Evolutionary conservation across 164 flowering plant genomes (phyloP).

Genomic region (Umbilicus rupestris): DNA sequence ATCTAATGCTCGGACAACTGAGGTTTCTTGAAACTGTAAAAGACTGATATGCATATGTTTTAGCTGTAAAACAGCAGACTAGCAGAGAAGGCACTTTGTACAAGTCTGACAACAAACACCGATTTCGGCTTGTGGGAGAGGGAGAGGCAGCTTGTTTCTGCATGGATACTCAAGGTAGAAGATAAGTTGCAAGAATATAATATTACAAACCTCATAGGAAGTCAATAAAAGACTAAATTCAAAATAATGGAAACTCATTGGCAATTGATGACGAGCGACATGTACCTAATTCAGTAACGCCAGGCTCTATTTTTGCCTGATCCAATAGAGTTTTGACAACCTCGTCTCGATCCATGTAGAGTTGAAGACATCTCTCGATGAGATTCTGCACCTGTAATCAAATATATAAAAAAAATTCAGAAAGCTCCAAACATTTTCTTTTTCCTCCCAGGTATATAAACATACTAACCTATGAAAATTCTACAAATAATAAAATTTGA

Average conservation of each 20-base stretch:
- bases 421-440: background rate
- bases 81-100: too few relatives aligned
- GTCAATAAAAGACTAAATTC: background rate
- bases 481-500: too few relatives aligned
- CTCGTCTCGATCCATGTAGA: conserved; percentile 43
- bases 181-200: background rate
- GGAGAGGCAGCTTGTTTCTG: too few relatives aligned
- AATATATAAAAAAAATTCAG: too few relatives aligned
- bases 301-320: conserved; percentile 42
- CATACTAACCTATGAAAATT: background rate
- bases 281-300: conserved; percentile 43
- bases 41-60: too few relatives aligned
- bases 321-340: conserved; percentile 28
- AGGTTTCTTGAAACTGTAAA: too few relatives aligned
- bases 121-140: too few relatives aligned
- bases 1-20: too few relatives aligned
- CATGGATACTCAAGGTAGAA: too few relatives aligned
- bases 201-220: background rate
- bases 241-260: background rate
- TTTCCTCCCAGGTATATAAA: too few relatives aligned
- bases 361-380: conserved; percentile 45
- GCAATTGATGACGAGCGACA: background rate
- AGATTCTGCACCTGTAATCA: conserved; percentile 50
- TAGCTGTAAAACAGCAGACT: too few relatives aligned
- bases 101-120: too few relatives aligned